These are phyloP conservation scores for Escallonia rubra DNA, from an alignment of 129 eudicot genomes.

Conservation along the genomic window DNA sequence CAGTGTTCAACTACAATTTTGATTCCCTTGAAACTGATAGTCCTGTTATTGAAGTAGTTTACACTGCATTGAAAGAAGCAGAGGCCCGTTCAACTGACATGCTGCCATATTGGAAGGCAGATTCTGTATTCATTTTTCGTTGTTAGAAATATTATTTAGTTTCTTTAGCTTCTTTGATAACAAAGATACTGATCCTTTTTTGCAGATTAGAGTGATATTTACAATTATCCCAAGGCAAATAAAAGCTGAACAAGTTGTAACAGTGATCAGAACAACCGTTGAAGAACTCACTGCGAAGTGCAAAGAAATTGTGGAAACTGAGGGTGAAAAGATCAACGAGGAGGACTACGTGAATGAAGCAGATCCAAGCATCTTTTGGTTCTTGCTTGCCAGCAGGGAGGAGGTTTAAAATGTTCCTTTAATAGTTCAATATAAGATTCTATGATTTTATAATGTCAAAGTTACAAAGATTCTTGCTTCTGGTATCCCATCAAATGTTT, in stretches of 20 bases:
- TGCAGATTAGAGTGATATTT: slow-evolving; percentile 71
- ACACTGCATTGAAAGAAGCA: slow-evolving; percentile 90
- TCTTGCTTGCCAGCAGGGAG: slow-evolving; percentile 98
- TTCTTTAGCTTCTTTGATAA: too few relatives aligned
- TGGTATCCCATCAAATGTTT: too few relatives aligned
- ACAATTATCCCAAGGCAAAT: slow-evolving; percentile 90
- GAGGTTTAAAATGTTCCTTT: too few relatives aligned
- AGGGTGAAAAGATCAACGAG: slow-evolving; percentile 89
- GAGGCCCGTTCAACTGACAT: slow-evolving; percentile 89
- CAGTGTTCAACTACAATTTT: slow-evolving; percentile 89
- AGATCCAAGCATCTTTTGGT: slow-evolving; percentile 94
- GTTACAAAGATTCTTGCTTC: too few relatives aligned
- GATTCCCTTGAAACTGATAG: slow-evolving; percentile 85
- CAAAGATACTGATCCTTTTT: too few relatives aligned
- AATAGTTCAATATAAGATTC: too few relatives aligned
- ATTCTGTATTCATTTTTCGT: too few relatives aligned
- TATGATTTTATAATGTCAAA: too few relatives aligned
- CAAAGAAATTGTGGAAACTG: slow-evolving; percentile 80
- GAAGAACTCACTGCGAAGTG: slow-evolving; percentile 83
- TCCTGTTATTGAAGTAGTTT: slow-evolving; percentile 94
- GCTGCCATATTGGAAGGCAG: slow-evolving; percentile 94
- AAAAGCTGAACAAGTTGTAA: slow-evolving; percentile 85
- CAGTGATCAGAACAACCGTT: slow-evolving; percentile 73
- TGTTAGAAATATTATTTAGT: too few relatives aligned
- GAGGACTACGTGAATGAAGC: slow-evolving; percentile 94